phyloP scores from a whole-genome alignment of 495 filamentous ascomycete species.

The Hyphodiscus hymeniophilus region DNA sequence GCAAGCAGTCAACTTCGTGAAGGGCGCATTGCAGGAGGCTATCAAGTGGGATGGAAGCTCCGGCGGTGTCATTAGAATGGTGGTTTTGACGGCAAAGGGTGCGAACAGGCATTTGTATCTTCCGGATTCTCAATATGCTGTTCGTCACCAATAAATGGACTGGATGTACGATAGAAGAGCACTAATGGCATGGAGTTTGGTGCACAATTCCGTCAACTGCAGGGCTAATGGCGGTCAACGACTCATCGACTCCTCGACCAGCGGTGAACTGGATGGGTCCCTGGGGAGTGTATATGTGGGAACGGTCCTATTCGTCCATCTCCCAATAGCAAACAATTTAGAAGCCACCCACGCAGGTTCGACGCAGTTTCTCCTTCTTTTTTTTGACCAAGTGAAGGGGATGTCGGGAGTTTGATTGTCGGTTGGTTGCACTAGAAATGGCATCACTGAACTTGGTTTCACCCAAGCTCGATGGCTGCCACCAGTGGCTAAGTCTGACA shows the following conservation, averaged over 20 bases:
- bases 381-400: too few relatives aligned
- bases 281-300: too few relatives aligned
- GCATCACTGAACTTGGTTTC: too few relatives aligned
- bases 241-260: neutral
- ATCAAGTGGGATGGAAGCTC: constrained; percentile 99
- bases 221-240: constrained; percentile 12
- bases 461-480: too few relatives aligned
- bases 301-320: too few relatives aligned
- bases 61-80: constrained; percentile 94
- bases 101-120: constrained; percentile 84
- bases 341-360: too few relatives aligned
- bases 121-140: constrained; percentile 76
- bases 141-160: constrained; percentile 21
- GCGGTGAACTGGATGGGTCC: constrained; percentile 12
- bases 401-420: too few relatives aligned
- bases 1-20: constrained; percentile 90
- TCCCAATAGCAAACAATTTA: too few relatives aligned
- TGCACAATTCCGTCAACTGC: neutral
- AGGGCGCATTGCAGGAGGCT: constrained; percentile 78
- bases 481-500: too few relatives aligned
- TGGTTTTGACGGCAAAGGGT: constrained; percentile 83
- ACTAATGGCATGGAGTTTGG: constrained; percentile 23
- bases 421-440: too few relatives aligned
- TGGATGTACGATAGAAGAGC: constrained; percentile 19
- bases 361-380: too few relatives aligned